Conservation (phyloP, 2,329 filamentous ascomycete genomes). For the Trichophyton rubrum region DNA sequence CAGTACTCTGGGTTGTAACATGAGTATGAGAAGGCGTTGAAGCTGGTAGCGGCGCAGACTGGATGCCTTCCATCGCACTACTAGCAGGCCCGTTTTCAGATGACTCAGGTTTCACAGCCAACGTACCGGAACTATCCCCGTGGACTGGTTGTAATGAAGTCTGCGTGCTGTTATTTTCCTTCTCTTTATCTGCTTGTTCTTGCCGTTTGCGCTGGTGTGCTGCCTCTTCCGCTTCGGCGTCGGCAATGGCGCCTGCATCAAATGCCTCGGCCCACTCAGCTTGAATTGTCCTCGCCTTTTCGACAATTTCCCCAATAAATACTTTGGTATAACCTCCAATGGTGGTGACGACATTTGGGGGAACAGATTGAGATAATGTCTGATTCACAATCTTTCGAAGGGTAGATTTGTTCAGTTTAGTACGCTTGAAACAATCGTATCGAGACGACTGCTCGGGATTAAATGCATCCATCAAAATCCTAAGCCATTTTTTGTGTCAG, state of each 20-base stretch:
- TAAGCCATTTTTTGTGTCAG: conserved; percentile 17
- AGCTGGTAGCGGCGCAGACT: background rate
- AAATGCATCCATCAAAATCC: conserved; percentile 36
- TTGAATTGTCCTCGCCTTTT: conserved; percentile 53
- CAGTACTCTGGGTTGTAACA: background rate
- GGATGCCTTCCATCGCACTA: background rate
- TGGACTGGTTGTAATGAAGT: background rate
- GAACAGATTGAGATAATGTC: conserved; percentile 54
- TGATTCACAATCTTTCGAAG: conserved; percentile 51
- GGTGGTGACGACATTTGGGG: conserved; percentile 50
- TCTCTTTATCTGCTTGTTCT: conserved; percentile 3
- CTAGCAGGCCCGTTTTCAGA: background rate
- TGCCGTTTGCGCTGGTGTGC: conserved; percentile 36
- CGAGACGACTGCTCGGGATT: conserved; percentile 36
- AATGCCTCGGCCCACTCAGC: conserved; percentile 38
- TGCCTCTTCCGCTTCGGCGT: conserved; percentile 46
- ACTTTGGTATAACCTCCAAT: conserved; percentile 55
- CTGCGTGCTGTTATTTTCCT: background rate
- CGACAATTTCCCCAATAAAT: conserved; percentile 54
- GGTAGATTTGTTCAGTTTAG: conserved; percentile 39
- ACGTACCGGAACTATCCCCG: too few relatives aligned
- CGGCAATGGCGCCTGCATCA: conserved; percentile 41
- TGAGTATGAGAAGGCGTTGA: background rate
- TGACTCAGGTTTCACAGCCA: background rate
- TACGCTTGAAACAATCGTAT: conserved; percentile 39